Base-by-base conservation (phyloP, 108 stramenopile genomes). In the Mediolabrus comicus region DNA sequence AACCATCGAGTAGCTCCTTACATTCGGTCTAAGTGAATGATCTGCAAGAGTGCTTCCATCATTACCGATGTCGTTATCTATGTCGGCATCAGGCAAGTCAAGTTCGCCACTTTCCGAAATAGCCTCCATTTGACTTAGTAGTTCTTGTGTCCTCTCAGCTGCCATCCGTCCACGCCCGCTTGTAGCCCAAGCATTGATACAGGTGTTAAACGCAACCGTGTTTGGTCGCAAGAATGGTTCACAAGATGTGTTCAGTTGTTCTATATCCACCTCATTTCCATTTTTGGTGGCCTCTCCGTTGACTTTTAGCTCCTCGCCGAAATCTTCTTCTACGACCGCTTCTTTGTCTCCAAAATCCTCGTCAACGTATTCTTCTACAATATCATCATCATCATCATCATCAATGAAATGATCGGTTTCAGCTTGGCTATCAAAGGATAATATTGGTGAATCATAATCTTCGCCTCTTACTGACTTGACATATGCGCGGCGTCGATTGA, bases 141-240 rank as follows among this genome's bases (percentile, higher is more conserved):
- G 38, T 52, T 74, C 72, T 56, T 87, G 79, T 2, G 84, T 75
- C 35, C 76, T 65, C 30, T 53, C n/a, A 14, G 87, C 84, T 22
- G 62, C 87, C 35, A 74, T 41, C 7, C 39, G 73, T 27, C 75
- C 72, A 34, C 53, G 31, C 1, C 53, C 31, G 13, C 60, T 32
- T 14, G 41, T 29, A 12, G 68, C 77, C 81, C 77, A 82, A 12
- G 81, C 65, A 29, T 72, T 53, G 9, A 87, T 60, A 9, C 75
- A 77, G 3, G 78, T 73, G 53, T 82, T 84, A 43, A 82, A 87
- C 24, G 75, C 67, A 34, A 79, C 74, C 31, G 60, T 63, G 62
- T 86, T 75, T 32, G 78, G 78, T 52, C 58, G 71, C 11, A 75
- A 53, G 26, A 57, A 62, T 35, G 53, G 54, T 59, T 31, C 64